These are phyloP conservation scores for Hyphopichia pseudoburtonii DNA, from an alignment of 1,139 yeast genomes.

Conservation along the genomic window DNA sequence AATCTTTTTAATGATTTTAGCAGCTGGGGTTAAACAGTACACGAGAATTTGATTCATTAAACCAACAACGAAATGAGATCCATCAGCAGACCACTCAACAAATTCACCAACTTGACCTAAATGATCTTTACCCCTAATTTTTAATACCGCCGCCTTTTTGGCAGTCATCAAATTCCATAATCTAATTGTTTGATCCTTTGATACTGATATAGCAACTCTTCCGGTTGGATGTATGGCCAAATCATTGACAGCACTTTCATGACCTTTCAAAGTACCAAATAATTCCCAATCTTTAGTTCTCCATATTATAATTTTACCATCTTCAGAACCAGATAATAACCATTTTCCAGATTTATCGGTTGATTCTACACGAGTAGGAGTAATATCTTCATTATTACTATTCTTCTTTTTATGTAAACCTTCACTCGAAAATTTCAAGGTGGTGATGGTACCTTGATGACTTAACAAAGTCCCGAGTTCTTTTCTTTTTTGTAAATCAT, in stretches of 20 bases:
- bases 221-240: conserved; percentile 92
- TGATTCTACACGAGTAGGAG: conserved; percentile 5
- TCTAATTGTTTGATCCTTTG: conserved; percentile 78
- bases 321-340: conserved; percentile 89
- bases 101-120: conserved; percentile 65
- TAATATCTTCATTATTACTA: conserved; percentile 8
- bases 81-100: conserved; percentile 64
- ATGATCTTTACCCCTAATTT: conserved; percentile 65
- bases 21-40: conserved; percentile 59
- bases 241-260: conserved; percentile 73
- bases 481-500: conserved; percentile 90
- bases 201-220: conserved; percentile 84
- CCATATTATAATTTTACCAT: conserved; percentile 90
- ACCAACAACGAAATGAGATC: conserved; percentile 75
- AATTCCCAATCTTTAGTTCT: conserved; percentile 97
- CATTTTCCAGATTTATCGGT: conserved; percentile 65
- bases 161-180: conserved; percentile 98
- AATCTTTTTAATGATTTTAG: conserved; percentile 54
- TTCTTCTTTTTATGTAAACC: conserved; percentile 14
- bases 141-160: conserved; percentile 86
- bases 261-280: conserved; percentile 86
- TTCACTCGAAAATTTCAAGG: conserved; percentile 67
- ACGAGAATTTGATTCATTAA: conserved; percentile 62
- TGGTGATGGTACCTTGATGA: conserved; percentile 87
- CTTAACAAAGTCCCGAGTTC: conserved; percentile 89